These are phyloP conservation scores for Allantophomopsis cytisporea DNA, from an alignment of 2,329 filamentous ascomycete species.

Conservation along the genomic window DNA sequence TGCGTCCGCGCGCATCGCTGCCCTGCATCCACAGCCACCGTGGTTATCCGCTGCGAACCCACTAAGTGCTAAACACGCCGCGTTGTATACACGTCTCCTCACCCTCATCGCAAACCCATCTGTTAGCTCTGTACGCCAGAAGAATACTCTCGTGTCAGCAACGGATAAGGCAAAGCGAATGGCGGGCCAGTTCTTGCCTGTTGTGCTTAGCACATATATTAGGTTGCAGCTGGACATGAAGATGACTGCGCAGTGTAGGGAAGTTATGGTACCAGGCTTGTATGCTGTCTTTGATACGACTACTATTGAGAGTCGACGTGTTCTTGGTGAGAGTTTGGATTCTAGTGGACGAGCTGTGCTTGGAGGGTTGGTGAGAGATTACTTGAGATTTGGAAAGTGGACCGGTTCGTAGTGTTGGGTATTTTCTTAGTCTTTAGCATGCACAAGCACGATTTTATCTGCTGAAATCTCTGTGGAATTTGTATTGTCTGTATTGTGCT, in stretches of 20 bases:
- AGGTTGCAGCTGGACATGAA: constrained; percentile 44
- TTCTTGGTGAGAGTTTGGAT: constrained; percentile 47
- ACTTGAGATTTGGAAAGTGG: constrained; percentile 51
- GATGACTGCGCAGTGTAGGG: constrained; percentile 34
- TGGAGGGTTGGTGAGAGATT: constrained; percentile 42
- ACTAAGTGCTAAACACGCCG: constrained; percentile 28
- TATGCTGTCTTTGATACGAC: constrained; percentile 47
- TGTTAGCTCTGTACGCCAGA: constrained; percentile 33
- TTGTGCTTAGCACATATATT: constrained; percentile 44
- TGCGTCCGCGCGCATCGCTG: constrained; percentile 9
- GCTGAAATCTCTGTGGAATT: too few relatives aligned
- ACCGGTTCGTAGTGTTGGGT: constrained; percentile 13
- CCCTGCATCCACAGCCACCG: constrained; percentile 12
- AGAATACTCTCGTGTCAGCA: constrained; percentile 39
- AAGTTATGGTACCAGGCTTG: constrained; percentile 41
- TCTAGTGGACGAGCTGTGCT: constrained; percentile 43
- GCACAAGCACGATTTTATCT: too few relatives aligned
- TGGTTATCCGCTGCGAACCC: constrained; percentile 22
- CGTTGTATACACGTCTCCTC: constrained; percentile 37
- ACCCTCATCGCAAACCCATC: constrained; percentile 47
- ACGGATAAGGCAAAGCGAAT: constrained; percentile 46
- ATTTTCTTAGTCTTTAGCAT: too few relatives aligned
- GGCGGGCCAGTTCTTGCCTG: constrained; percentile 47
- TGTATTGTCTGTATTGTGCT: too few relatives aligned
- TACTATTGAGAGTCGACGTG: constrained; percentile 35